Conservation (phyloP, 768 basidiomycete species). For the Kwoniella botswanensis region DNA sequence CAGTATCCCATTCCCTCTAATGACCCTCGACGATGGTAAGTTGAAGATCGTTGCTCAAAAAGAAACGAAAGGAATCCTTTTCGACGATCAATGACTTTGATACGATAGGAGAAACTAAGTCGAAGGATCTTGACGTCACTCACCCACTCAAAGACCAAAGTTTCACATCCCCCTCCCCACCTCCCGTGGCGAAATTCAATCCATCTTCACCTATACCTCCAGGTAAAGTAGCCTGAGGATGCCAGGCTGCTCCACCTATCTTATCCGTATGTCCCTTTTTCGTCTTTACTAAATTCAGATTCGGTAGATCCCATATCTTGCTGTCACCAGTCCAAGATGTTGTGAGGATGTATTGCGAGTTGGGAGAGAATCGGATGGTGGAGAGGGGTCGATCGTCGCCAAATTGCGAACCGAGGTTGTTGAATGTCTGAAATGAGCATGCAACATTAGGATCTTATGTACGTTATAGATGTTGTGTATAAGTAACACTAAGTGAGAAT, state of each 20-base stretch:
- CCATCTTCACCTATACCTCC: constrained; percentile 64
- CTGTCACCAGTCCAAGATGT: constrained; percentile 95
- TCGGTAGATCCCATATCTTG: constrained; percentile 94
- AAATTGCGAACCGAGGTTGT: constrained; percentile 94
- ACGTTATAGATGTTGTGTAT: background rate
- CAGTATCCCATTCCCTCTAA: too few relatives aligned
- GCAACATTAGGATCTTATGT: background rate
- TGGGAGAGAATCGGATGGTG: constrained; percentile 91
- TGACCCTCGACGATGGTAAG: too few relatives aligned
- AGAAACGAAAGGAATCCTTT: too few relatives aligned
- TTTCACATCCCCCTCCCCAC: constrained; percentile 81
- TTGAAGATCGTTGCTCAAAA: too few relatives aligned
- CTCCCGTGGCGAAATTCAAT: constrained; percentile 89
- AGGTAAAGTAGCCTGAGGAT: constrained; percentile 81
- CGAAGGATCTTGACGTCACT: constrained; percentile 34
- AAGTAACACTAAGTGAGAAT: background rate
- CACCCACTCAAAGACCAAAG: constrained; percentile 89
- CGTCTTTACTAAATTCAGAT: constrained; percentile 77
- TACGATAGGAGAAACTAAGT: constrained; percentile 10
- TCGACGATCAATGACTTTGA: background rate
- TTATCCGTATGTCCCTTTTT: constrained; percentile 85
- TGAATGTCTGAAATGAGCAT: constrained; percentile 68
- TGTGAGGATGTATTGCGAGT: constrained; percentile 83
- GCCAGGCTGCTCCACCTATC: constrained; percentile 96
- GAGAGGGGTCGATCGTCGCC: constrained; percentile 95